Percentiles rank a stretch among this genome's conserved stretches.
Conservation (phyloP, 1,284 basidiomycete species). For the Apiotrichum porosum region DNA sequence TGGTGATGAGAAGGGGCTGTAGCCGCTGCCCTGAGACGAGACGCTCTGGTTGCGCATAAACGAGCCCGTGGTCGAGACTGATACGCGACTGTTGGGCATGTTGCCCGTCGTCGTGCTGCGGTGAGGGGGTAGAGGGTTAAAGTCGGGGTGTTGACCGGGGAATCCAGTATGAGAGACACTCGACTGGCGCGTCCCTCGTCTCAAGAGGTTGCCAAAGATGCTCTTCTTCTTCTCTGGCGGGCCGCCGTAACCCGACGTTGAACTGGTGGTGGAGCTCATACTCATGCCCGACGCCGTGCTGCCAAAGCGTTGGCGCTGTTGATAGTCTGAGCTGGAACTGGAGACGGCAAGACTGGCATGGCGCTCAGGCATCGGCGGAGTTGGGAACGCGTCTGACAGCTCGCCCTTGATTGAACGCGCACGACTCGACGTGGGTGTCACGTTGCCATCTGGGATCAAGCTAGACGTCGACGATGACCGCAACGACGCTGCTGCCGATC, state of each 20-base stretch:
- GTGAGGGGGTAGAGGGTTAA: constrained; percentile 5
- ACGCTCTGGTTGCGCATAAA: constrained; percentile 1
- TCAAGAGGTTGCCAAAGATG: constrained; percentile 34
- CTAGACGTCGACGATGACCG: constrained; percentile 9
- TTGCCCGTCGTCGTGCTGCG: background rate
- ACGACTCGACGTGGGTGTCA: constrained; percentile 3
- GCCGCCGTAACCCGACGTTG: too few relatives aligned
- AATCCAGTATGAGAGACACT: constrained; percentile 5
- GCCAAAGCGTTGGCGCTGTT: constrained; percentile 17
- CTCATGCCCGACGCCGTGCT: constrained; percentile 13
- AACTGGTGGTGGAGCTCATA: constrained; percentile 7
- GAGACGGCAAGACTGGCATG: constrained; percentile 4
- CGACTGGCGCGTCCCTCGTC: constrained; percentile 27
- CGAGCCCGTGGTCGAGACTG: background rate
- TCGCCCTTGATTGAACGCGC: background rate
- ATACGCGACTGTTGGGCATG: background rate
- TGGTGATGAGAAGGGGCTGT: constrained; percentile 16
- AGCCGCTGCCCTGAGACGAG: constrained; percentile 1
- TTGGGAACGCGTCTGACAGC: background rate
- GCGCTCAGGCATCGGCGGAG: background rate
- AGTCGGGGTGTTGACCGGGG: constrained; percentile 10
- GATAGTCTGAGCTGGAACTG: too few relatives aligned
- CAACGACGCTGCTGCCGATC: background rate
- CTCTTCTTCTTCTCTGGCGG: constrained; percentile 38
- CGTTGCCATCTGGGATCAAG: constrained; percentile 4